Conservation (phyloP, 352 stramenopile genomes). For the Phytophthora ohioensis region DNA sequence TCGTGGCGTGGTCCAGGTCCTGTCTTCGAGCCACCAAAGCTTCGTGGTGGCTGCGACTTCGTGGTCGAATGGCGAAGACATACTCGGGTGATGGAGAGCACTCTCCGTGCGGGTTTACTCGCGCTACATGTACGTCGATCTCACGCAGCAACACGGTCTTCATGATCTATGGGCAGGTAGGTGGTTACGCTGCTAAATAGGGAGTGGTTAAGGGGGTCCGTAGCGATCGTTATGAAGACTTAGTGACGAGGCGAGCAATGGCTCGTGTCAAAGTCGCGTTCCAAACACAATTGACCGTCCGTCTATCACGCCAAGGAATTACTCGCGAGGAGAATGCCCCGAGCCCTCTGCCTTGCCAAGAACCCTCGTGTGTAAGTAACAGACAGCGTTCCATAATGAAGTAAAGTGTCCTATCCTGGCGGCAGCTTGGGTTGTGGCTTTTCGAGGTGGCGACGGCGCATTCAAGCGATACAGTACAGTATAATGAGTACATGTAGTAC, state of each 20-base stretch:
- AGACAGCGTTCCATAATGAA: no score
- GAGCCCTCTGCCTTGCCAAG: background rate
- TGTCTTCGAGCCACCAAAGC: conserved; percentile 18
- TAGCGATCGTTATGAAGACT: background rate
- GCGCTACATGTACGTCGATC: conserved; percentile 57
- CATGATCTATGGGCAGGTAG: conserved; percentile 22
- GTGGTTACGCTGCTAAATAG: conserved; percentile 30
- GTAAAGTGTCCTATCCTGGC: background rate
- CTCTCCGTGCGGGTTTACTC: conserved; percentile 36
- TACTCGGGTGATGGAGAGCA: conserved; percentile 47
- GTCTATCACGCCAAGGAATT: conserved; percentile 8
- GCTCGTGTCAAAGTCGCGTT: no score
- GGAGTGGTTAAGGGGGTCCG: background rate
- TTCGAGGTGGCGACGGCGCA: conserved; percentile 1
- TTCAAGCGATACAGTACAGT: no score
- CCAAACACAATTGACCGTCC: no score
- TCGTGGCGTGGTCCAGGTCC: conserved; percentile 41
- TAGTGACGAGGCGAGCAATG: no score
- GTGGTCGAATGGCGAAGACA: conserved; percentile 56
- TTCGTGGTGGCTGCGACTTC: conserved; percentile 15
- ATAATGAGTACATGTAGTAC: no score
- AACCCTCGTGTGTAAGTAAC: background rate
- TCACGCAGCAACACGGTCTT: conserved; percentile 56
- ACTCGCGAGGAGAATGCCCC: background rate
- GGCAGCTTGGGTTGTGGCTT: conserved; percentile 1